Percentiles rank a stretch among this genome's conserved stretches.
These are phyloP conservation scores for Mrakia hoshinonis DNA, from an alignment of 768 basidiomycete genomes.

Conservation along the genomic window DNA sequence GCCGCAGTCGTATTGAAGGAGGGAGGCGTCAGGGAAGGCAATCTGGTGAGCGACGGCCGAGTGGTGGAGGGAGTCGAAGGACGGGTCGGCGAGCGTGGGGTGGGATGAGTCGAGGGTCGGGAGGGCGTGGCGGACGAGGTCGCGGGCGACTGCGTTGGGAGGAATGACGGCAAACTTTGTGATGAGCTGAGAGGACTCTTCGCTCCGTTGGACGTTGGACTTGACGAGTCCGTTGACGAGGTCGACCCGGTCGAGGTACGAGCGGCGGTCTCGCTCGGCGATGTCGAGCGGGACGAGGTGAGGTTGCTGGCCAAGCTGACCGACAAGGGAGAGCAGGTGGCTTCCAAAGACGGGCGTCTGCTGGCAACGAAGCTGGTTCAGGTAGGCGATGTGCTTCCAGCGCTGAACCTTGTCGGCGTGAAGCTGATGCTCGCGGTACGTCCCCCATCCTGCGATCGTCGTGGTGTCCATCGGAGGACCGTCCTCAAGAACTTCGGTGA, in stretches of 20 bases:
- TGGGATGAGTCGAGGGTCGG: conserved; percentile 41
- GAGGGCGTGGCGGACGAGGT: conserved; percentile 60
- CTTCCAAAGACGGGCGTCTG: conserved; percentile 41
- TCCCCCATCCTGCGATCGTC: conserved; percentile 62
- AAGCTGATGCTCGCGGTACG: conserved; percentile 48
- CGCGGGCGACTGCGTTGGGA: conserved; percentile 64
- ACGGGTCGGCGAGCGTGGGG: conserved; percentile 39
- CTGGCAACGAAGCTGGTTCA: conserved; percentile 65
- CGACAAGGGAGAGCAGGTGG: conserved; percentile 38
- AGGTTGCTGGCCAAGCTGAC: conserved; percentile 31
- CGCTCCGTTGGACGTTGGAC: conserved; percentile 56
- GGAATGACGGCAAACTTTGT: conserved; percentile 73
- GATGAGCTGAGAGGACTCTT: conserved; percentile 50
- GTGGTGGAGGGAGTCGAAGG: conserved; percentile 66
- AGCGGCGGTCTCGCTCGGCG: conserved; percentile 34
- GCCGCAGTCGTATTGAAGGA: conserved; percentile 91
- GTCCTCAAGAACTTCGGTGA: background rate
- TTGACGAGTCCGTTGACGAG: conserved; percentile 50
- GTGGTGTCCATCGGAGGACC: conserved; percentile 64
- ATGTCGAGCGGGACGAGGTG: conserved; percentile 48
- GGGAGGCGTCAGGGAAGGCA: conserved; percentile 80
- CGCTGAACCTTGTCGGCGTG: conserved; percentile 51
- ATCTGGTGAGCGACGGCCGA: conserved; percentile 77
- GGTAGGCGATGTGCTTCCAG: conserved; percentile 62
- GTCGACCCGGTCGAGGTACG: conserved; percentile 43